Evolutionary conservation across 176 grass and related monocot species (phyloP), one percentile per base, ranked within the genome.

Genomic region (Triticum aestivum): DNA sequence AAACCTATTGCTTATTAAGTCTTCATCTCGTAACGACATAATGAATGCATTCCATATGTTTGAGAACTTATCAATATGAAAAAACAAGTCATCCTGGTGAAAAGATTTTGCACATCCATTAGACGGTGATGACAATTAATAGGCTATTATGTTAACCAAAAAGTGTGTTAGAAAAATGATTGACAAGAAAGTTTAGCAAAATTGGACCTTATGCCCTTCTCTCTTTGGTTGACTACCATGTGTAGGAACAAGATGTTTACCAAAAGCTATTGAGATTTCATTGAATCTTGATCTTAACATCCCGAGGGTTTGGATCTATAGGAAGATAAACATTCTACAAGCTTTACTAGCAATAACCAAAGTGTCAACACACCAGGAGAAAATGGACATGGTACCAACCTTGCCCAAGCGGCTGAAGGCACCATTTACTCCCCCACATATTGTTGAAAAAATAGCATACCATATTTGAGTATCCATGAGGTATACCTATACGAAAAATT

Each of bases 391-490:
- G 75, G 54, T 34, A 85, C 82, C 45, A 73, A 98, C 96, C 93
- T 98, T 93, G 88, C 96, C 96, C 88, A 98, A 75, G 85, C 74
- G 96, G 82, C 96, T 96, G 67, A 98, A 98, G 54, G 93, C 93
- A 69, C 96, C 96, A 83, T 84, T 91, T 45, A 96, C 88, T 82
- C 96, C 93, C 62, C 96, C 96, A 82, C 85, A 92, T 86, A 98
- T 91, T 38, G 96, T 98, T 47, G 93, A 98, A 87, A 98, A 96
- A 94, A 98, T 98, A 65, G 93, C 90, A 41, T 98, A 98, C 96
- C 96, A 98, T 94, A 98, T 98, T 90, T 96, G 96, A 18, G 96
- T 90, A 77, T 98, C 96, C 93, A 98, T 98, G 84, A 98, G 95
- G 80, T 98, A 98, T 37, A 98, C 96, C 96, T 98, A 76, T 29